Evolutionary conservation across 164 flowering plant species (phyloP).

Genomic region (Tetrastigma voinierianum): DNA sequence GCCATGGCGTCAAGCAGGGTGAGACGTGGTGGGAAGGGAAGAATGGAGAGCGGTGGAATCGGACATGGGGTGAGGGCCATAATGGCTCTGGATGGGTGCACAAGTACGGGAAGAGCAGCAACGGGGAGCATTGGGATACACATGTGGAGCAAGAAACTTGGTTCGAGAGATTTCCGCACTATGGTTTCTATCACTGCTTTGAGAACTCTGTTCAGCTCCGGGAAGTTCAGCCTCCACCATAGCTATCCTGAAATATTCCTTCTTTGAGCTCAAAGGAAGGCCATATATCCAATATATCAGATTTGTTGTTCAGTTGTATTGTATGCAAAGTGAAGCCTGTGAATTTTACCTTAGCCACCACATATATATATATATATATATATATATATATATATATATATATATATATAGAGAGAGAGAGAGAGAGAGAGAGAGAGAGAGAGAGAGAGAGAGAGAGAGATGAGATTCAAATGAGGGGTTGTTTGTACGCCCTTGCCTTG

Average conservation of each 20-base stretch:
- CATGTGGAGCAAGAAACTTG: constrained; percentile 78
- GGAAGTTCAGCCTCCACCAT: constrained; percentile 60
- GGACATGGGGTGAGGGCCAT: constrained; percentile 98
- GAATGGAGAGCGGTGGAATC: constrained; percentile 90
- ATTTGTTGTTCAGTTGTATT: too few species aligned
- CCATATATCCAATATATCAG: background rate
- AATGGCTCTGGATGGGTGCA: constrained; percentile 98
- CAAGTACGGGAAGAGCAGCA: constrained; percentile 95
- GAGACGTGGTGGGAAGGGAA: constrained; percentile 97
- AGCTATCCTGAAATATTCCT: constrained; percentile 19
- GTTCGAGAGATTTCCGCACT: constrained; percentile 93
- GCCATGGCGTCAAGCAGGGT: constrained; percentile 89
- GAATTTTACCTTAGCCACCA: too few species aligned
- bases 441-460: too few species aligned
- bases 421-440: too few species aligned
- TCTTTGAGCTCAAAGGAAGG: background rate
- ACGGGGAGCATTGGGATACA: constrained; percentile 99
- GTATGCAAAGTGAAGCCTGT: too few species aligned
- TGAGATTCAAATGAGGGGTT: too few species aligned
- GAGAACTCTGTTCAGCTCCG: constrained; percentile 82
- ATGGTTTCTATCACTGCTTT: constrained; percentile 76
- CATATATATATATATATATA: too few species aligned
- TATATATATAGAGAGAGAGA: too few species aligned
- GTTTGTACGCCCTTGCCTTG: too few species aligned
- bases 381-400: too few species aligned